Percentiles rank a stretch among this genome's conserved stretches.
Conservation (phyloP, 2,329 filamentous ascomycete species). For the Thyridium curvatum region DNA sequence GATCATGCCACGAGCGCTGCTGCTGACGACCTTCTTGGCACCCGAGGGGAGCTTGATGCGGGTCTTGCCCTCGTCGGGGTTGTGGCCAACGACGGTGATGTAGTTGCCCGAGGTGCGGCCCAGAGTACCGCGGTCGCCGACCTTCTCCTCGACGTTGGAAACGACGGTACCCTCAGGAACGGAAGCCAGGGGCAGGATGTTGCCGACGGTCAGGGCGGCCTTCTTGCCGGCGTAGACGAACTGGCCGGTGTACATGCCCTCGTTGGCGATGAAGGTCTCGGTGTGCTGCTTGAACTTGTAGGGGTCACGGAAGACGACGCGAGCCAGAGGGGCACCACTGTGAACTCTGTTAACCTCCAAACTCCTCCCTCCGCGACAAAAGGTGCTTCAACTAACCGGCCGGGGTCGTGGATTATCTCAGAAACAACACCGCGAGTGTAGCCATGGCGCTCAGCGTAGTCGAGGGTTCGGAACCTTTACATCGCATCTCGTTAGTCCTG, state of each 20-base stretch:
- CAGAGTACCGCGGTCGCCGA: conserved; percentile 91
- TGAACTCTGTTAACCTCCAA: too few relatives aligned
- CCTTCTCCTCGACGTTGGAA: conserved; percentile 99
- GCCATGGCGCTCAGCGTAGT: conserved; percentile 94
- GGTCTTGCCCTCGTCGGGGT: conserved; percentile 98
- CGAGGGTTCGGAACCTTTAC: conserved; percentile 86
- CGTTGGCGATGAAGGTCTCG: conserved; percentile 99
- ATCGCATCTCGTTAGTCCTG: too few relatives aligned
- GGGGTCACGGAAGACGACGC: conserved; percentile 93
- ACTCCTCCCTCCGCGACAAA: too few relatives aligned
- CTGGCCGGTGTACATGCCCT: conserved; percentile 99
- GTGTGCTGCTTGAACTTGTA: conserved; percentile 97
- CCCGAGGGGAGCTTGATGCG: conserved; percentile 98
- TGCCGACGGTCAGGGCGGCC: conserved; percentile 92
- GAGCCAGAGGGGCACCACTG: conserved; percentile 86
- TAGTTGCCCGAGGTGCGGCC: conserved; percentile 99
- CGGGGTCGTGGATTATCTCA: conserved; percentile 98
- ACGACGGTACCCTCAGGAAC: conserved; percentile 99
- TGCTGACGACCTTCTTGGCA: conserved; percentile 98
- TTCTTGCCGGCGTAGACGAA: conserved; percentile 99
- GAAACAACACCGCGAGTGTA: conserved; percentile 97
- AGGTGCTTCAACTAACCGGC: conserved; percentile 42
- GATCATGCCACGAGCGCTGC: conserved; percentile 92
- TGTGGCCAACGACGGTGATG: conserved; percentile 95
- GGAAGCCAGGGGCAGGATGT: conserved; percentile 88